Conservation (phyloP, 371 early-diverging fungal species). For the Sporodiniella umbellata region DNA sequence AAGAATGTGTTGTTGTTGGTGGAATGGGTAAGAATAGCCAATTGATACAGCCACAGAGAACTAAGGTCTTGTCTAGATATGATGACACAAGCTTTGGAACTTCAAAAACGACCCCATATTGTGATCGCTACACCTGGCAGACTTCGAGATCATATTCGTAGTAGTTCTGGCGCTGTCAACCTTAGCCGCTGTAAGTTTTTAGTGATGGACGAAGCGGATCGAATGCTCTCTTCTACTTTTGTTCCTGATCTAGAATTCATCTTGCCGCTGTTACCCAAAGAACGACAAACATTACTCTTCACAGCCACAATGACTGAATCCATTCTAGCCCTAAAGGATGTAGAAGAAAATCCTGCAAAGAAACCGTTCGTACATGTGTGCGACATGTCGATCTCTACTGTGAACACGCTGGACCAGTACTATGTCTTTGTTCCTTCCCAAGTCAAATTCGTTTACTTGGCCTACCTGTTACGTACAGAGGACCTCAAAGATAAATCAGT, state of each 20-base stretch:
- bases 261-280: conserved; percentile 71
- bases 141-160: conserved; percentile 89
- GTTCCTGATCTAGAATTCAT: conserved; percentile 81
- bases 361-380: conserved; percentile 83
- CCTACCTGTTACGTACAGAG: conserved; percentile 69
- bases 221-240: conserved; percentile 83
- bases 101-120: conserved; percentile 89
- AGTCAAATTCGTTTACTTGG: conserved; percentile 89
- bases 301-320: conserved; percentile 95
- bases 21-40: conserved; percentile 67
- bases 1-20: conserved; percentile 92
- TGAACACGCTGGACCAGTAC: conserved; percentile 82
- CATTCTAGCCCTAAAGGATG: conserved; percentile 60
- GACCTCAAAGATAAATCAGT: conserved; percentile 74
- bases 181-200: conserved; percentile 59
- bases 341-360: conserved; percentile 38
- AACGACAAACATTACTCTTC: conserved; percentile 91
- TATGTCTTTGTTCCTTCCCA: conserved; percentile 93
- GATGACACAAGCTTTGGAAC: conserved; percentile 88
- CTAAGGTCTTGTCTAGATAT: too few relatives aligned
- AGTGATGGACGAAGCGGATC: conserved; percentile 98
- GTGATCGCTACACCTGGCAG: conserved; percentile 98
- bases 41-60: neutral
- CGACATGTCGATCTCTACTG: conserved; percentile 74
- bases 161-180: conserved; percentile 65